Evolutionary conservation across 768 basidiomycete species (phyloP), one percentile per base, ranked within the genome.

Genomic region (Mycena sanguinolenta): DNA sequence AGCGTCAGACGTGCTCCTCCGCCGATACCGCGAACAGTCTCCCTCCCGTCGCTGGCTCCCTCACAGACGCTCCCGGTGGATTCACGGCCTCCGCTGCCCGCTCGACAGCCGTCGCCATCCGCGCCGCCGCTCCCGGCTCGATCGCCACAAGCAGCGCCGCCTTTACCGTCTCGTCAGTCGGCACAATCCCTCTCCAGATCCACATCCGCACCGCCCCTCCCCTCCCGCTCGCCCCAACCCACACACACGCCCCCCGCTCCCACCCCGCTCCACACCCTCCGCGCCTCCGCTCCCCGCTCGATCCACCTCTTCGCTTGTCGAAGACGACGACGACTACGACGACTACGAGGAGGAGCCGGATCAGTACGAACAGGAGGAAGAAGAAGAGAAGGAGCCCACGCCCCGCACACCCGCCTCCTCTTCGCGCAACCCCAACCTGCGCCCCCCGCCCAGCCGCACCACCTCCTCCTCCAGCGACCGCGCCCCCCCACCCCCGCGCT

Each of bases 401-500:
- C 62, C 59, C 49, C 54, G 59, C 54, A 50, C 57, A 28, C 46
- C 44, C 67, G 34, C 67, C 46, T 63, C 69, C 69, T 60, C 69
- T 27, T 46, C 52, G 38, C 69, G 63, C 30, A 70, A 70, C 27
- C 49, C 62, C 49, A 44, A 50, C 58, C 69, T 70, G 30, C 69
- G 58, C n/a, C 69, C 69, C 44, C 69, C 69, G 12, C 69, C 69
- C 50, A 65, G 42, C n/a, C 69, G 69, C 69, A 32, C 58, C 8
- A 61, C 59, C 36, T 65, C 58, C 52, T 57, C 61, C 63, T 58
- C 68, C 25, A 54, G 21, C 63, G 69, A 70, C 58, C 27, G 59
- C n/a, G 4, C 16, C 2, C 4, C n/a, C 30, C 5, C 55, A 44
- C 21, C 50, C 57, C 63, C 69, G 38, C 54, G 58, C 58, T 70